Evolutionary conservation across 768 basidiomycete species (phyloP), one percentile per base, ranked within the genome.

Genomic region (Exidia glandulosa): DNA sequence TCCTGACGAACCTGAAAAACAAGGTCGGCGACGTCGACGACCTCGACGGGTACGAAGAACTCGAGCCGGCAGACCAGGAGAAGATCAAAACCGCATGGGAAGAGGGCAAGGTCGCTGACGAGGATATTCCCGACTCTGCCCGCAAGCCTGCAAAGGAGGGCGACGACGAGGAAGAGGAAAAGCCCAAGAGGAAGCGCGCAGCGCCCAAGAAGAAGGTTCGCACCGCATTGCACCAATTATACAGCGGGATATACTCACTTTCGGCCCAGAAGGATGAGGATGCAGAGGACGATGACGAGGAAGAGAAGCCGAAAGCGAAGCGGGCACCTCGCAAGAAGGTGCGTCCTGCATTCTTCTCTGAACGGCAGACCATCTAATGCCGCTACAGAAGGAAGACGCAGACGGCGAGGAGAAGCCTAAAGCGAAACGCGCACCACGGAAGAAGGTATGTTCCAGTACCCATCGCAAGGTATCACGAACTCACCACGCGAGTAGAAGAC

Each of bases 41-140:
- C 1, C 74, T 95, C 36, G 94, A 97, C 68, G 94, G 94, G 23
- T 95, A 79, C 70, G 89, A 92, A 23, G 86, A 85, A 0, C 78
- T 93, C 52, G 73, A 66, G 0, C 73, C 76, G 1, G 86, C 82
- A 47, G 91, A 94, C 68, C 77, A 94, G 71, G 81, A 77, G 4
- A 85, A 83, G 61, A 70, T 96, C 45, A 74, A 69, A 59, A 81
- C 78, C 66, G 93, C 94, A 1, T 91, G 81, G 77, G 81, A 88
- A 56, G 81, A 78, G 1, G 93, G 87, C 3, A 77, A 85, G 33
- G 88, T 96, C 56, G 90, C 83, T 5, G 83, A 86, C 33, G 92
- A 86, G 65, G 94, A 95, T 66, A 83, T 94, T 41, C 90, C 90
- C 4, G 83, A 81, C 32, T 78, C 77, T 19, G 89, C 90, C 3